Evolutionary conservation across 371 early-diverging fungal species (phyloP).

Genomic region (Lichtheimia hyalospora): DNA sequence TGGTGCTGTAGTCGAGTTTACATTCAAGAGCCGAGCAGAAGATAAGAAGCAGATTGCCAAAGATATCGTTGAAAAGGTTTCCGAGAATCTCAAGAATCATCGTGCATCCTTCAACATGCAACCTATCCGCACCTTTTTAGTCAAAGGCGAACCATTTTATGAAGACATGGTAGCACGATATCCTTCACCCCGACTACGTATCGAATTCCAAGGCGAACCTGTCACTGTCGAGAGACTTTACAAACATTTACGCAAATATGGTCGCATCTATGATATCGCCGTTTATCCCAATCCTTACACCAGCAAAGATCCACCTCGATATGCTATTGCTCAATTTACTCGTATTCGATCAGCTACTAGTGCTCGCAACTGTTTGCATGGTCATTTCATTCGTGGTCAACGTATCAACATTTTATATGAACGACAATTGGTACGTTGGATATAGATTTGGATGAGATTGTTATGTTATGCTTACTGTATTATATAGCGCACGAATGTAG

Average conservation of each 20-base stretch:
- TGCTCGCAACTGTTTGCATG: constrained; percentile 90
- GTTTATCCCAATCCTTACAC: constrained; percentile 49
- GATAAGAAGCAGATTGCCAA: constrained; percentile 24
- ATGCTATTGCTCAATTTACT: constrained; percentile 77
- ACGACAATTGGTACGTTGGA: constrained; percentile 43
- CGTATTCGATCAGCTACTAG: constrained; percentile 79
- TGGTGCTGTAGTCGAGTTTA: constrained; percentile 46
- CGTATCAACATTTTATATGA: constrained; percentile 75
- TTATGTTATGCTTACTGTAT: background rate
- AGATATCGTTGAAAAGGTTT: constrained; percentile 32
- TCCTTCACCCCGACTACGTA: constrained; percentile 65
- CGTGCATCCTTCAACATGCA: constrained; percentile 66
- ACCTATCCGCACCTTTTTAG: constrained; percentile 61
- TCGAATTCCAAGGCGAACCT: constrained; percentile 77
- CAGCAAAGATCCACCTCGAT: constrained; percentile 75
- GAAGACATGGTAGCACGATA: constrained; percentile 84
- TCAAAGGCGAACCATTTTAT: constrained; percentile 82
- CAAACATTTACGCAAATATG: constrained; percentile 75
- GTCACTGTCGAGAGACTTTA: constrained; percentile 71
- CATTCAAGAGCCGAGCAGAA: constrained; percentile 28
- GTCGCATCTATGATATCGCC: constrained; percentile 79
- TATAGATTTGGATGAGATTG: no score
- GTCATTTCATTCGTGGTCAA: constrained; percentile 65
- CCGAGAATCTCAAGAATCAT: constrained; percentile 38
- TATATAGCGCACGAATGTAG: constrained; percentile 56